Percentiles rank a stretch among this genome's conserved stretches.
Evolutionary conservation across 345 rosid genomes (phyloP).

Genomic region (Corchorus olitorius): DNA sequence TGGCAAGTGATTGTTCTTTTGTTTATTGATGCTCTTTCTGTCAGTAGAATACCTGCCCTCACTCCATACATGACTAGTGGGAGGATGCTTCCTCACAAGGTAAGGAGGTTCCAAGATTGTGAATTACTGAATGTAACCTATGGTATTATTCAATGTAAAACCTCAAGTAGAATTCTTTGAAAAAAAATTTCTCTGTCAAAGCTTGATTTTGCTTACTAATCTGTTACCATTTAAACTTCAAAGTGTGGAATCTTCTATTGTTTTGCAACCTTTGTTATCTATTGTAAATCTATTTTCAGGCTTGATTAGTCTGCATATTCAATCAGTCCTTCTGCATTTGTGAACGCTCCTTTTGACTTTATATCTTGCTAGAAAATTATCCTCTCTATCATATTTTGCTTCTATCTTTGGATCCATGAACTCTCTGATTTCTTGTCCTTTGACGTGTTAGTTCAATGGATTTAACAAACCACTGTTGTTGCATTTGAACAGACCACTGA

Average conservation of each 20-base stretch:
- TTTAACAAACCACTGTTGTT: neutral
- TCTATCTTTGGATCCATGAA: neutral
- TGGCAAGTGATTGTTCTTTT: constrained; percentile 83
- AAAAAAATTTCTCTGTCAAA: neutral
- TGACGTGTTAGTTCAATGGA: neutral
- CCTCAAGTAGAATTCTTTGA: neutral
- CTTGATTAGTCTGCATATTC: neutral
- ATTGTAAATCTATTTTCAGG: neutral
- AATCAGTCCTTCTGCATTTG: neutral
- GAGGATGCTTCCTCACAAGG: constrained; percentile 55
- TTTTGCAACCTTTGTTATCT: neutral
- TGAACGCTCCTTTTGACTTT: neutral
- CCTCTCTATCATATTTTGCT: neutral
- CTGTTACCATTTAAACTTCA: neutral
- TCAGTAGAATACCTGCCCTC: constrained; percentile 66
- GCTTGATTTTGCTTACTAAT: neutral
- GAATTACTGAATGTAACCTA: neutral
- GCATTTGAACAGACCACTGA: neutral
- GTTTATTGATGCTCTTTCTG: constrained; percentile 76
- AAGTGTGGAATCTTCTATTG: neutral
- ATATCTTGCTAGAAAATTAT: neutral
- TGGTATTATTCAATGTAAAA: neutral
- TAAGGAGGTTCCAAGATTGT: constrained; percentile 29
- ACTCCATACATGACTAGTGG: constrained; percentile 49
- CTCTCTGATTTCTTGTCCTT: neutral